phyloP scores from a whole-genome alignment of 2,329 filamentous ascomycete genomes.

The Pseudogymnoascus sp. region DNA sequence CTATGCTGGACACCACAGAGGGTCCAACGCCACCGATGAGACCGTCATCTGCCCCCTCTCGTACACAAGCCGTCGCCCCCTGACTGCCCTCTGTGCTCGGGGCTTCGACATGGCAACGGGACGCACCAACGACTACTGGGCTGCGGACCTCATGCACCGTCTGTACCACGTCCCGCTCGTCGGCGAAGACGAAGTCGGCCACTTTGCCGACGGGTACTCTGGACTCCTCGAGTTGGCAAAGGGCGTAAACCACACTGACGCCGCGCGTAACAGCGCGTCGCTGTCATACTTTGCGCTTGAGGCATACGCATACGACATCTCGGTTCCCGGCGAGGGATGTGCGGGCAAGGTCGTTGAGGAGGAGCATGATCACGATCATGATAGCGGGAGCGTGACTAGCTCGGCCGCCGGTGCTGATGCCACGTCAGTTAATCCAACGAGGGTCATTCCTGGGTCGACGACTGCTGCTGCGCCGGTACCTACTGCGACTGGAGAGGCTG shows the following conservation, averaged over 20 bases:
- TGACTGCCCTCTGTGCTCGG: slow-evolving; percentile 51
- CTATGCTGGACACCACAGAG: slow-evolving; percentile 62
- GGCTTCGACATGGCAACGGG: slow-evolving; percentile 54
- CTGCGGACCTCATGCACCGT: slow-evolving; percentile 58
- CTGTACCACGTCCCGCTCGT: slow-evolving; percentile 54
- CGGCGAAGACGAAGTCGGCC: slow-evolving; percentile 51
- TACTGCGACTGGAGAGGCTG: slow-evolving; percentile 11
- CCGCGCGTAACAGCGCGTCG: slow-evolving; percentile 50
- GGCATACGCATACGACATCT: slow-evolving; percentile 57
- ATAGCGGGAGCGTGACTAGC: slow-evolving; percentile 13
- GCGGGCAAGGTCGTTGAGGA: slow-evolving; percentile 33
- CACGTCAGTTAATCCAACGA: slow-evolving; percentile 11
- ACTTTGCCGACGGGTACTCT: slow-evolving; percentile 52
- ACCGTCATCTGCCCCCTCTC: slow-evolving; percentile 62
- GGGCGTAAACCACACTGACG: slow-evolving; percentile 37
- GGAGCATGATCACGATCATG: slow-evolving; percentile 6
- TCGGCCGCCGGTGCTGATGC: slow-evolving; percentile 13
- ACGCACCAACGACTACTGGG: slow-evolving; percentile 55
- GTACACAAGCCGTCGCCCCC: slow-evolving; percentile 47
- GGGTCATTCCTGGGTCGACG: slow-evolving; percentile 10
- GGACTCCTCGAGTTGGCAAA: slow-evolving; percentile 45
- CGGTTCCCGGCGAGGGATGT: slow-evolving; percentile 54
- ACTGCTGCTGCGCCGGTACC: slow-evolving; percentile 14
- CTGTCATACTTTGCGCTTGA: slow-evolving; percentile 64
- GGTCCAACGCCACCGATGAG: slow-evolving; percentile 53